phyloP scores from a whole-genome alignment of 2,329 filamentous ascomycete species.

The Dothidotthia symphoricarpi region DNA sequence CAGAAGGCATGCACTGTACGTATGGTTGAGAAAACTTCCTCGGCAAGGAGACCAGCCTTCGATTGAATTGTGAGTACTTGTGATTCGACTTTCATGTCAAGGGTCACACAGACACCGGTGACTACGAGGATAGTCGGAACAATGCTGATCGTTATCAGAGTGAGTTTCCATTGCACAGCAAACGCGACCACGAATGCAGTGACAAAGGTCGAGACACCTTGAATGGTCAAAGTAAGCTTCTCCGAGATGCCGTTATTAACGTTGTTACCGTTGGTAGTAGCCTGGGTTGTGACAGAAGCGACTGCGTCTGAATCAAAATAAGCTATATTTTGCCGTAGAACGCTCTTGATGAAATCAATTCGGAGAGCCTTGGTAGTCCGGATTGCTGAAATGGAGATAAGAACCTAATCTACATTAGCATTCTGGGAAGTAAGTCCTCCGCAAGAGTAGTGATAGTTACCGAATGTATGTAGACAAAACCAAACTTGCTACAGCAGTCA shows the following conservation, averaged over 20 bases:
- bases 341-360: slow-evolving; percentile 61
- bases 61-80: slow-evolving; percentile 45
- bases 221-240: slow-evolving; percentile 47
- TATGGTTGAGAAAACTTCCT: slow-evolving; percentile 53
- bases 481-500: slow-evolving; percentile 48
- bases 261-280: slow-evolving; percentile 89
- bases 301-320: slow-evolving; percentile 77
- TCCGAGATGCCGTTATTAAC: slow-evolving; percentile 79
- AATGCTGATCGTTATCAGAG: slow-evolving; percentile 64
- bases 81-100: slow-evolving; percentile 40
- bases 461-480: slow-evolving; percentile 55
- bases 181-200: slow-evolving; percentile 91
- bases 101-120: slow-evolving; percentile 29
- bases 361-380: slow-evolving; percentile 53
- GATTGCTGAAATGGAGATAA: slow-evolving; percentile 52
- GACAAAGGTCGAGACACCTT: slow-evolving; percentile 55
- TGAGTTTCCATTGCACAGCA: slow-evolving; percentile 88
- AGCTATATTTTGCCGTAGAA: slow-evolving; percentile 53
- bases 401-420: slow-evolving; percentile 23
- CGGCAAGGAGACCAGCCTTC: slow-evolving; percentile 48
- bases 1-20: slow-evolving; percentile 51
- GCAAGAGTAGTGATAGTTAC: slow-evolving; percentile 6
- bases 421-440: background rate
- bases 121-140: slow-evolving; percentile 47
- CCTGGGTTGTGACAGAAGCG: slow-evolving; percentile 90